Evolutionary conservation across 495 filamentous ascomycete genomes (phyloP).

Genomic region (Penicillium cataractarum): DNA sequence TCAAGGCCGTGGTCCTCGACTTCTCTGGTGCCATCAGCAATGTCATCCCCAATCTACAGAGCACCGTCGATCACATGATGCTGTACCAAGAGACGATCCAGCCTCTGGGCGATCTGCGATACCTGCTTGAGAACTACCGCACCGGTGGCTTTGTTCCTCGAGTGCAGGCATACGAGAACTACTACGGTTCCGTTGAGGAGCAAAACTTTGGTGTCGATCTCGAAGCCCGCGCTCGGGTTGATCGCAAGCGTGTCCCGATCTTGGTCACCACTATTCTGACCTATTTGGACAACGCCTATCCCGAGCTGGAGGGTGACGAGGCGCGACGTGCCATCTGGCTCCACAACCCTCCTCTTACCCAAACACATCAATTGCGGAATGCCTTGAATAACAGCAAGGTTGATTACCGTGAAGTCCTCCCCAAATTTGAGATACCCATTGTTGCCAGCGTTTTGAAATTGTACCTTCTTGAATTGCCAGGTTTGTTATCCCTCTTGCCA

Average conservation of each 20-base stretch:
- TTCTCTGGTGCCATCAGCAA: conserved; percentile 98
- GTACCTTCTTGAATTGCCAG: conserved; percentile 93
- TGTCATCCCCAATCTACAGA: conserved; percentile 93
- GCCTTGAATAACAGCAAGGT: conserved; percentile 87
- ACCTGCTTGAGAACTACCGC: conserved; percentile 96
- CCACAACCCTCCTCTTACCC: conserved; percentile 81
- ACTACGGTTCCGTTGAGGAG: conserved; percentile 96
- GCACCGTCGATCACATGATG: conserved; percentile 97
- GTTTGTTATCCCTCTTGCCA: conserved; percentile 50
- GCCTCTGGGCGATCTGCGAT: conserved; percentile 86
- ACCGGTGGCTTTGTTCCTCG: conserved; percentile 90
- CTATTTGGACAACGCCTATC: conserved; percentile 93
- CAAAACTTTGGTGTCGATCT: conserved; percentile 98
- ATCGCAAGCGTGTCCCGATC: conserved; percentile 92
- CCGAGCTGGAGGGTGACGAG: conserved; percentile 96
- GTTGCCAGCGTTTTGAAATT: conserved; percentile 93
- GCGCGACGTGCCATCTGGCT: conserved; percentile 92
- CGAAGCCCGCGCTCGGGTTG: conserved; percentile 87
- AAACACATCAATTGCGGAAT: conserved; percentile 82
- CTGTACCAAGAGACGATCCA: conserved; percentile 98
- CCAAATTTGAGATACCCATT: conserved; percentile 88
- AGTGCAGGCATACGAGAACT: conserved; percentile 96
- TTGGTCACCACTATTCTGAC: conserved; percentile 92
- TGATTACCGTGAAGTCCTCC: conserved; percentile 73
- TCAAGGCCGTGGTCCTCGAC: conserved; percentile 96